Evolutionary conservation across 2,329 filamentous ascomycete species (phyloP).

Genomic region (Penicillium decumbens): DNA sequence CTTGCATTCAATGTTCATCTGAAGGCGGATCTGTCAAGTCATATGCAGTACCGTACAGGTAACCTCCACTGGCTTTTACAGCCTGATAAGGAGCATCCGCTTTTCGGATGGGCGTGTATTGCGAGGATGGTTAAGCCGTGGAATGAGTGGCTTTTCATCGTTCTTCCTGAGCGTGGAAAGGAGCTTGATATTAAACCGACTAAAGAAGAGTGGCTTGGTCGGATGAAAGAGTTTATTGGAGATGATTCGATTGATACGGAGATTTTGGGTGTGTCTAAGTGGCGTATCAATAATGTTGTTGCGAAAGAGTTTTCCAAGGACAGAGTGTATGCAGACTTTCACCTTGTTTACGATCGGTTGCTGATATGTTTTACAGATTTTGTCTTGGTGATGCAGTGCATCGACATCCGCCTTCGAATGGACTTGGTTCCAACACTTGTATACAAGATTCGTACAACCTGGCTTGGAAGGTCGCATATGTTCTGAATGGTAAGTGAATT

Average conservation of each 20-base stretch:
- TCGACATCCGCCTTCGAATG: conserved; percentile 55
- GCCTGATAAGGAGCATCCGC: conserved; percentile 50
- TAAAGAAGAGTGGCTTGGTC: conserved; percentile 45
- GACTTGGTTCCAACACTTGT: conserved; percentile 56
- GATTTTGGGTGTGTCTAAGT: conserved; percentile 53
- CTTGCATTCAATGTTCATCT: conserved; percentile 50
- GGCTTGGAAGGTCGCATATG: conserved; percentile 54
- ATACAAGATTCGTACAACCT: conserved; percentile 56
- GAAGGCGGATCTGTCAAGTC: conserved; percentile 45
- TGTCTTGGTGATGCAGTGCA: conserved; percentile 57
- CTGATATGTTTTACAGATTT: conserved; percentile 35
- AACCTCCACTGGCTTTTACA: conserved; percentile 60
- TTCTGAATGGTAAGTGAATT: conserved; percentile 30
- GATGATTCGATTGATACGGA: conserved; percentile 51
- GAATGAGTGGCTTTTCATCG: conserved; percentile 59
- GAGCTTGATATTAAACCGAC: conserved; percentile 40
- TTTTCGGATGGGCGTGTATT: conserved; percentile 50
- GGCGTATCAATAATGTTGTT: conserved; percentile 59
- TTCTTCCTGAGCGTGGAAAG: conserved; percentile 42
- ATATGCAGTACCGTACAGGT: conserved; percentile 45
- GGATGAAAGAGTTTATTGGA: conserved; percentile 51
- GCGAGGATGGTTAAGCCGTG: conserved; percentile 61
- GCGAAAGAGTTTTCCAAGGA: conserved; percentile 53
- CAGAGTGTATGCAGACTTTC: conserved; percentile 39
- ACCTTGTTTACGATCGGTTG: not conserved